Conservation (phyloP, 306 rosid genomes). For the Corylus americana region DNA sequence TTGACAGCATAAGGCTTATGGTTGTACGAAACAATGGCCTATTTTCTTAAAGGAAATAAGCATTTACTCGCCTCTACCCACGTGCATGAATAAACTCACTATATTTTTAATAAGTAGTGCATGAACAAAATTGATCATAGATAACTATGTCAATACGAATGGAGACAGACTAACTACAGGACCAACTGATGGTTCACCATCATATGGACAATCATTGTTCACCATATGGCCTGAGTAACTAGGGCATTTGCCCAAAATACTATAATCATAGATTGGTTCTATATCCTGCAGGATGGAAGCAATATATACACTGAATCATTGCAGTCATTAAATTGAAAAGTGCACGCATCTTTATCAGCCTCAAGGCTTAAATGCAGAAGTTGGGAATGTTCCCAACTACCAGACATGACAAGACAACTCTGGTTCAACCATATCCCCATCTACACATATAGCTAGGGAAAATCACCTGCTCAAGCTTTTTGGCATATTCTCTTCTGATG, state of each 20-base stretch:
- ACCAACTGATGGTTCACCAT: background rate
- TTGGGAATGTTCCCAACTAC: slow-evolving; percentile 6
- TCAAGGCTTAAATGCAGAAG: slow-evolving; percentile 1
- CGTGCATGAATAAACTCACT: background rate
- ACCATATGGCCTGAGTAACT: background rate
- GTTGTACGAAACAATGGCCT: background rate
- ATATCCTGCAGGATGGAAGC: background rate
- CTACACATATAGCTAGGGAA: slow-evolving; percentile 15
- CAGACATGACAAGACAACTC: slow-evolving; percentile 3
- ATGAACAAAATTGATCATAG: background rate
- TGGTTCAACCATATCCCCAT: slow-evolving; percentile 14
- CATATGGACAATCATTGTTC: background rate
- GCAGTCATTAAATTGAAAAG: background rate
- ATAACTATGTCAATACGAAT: background rate
- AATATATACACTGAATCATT: background rate
- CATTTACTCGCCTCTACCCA: background rate
- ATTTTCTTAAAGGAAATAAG: background rate
- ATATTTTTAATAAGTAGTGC: background rate
- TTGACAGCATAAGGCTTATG: background rate
- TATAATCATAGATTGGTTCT: background rate
- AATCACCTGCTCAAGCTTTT: slow-evolving; percentile 84
- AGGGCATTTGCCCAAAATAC: background rate
- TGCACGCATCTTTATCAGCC: background rate
- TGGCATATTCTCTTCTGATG: slow-evolving; percentile 74
- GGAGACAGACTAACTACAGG: background rate